Evolutionary conservation across 2,329 filamentous ascomycete genomes (phyloP).

Genomic region (Cladorrhinum sp.): DNA sequence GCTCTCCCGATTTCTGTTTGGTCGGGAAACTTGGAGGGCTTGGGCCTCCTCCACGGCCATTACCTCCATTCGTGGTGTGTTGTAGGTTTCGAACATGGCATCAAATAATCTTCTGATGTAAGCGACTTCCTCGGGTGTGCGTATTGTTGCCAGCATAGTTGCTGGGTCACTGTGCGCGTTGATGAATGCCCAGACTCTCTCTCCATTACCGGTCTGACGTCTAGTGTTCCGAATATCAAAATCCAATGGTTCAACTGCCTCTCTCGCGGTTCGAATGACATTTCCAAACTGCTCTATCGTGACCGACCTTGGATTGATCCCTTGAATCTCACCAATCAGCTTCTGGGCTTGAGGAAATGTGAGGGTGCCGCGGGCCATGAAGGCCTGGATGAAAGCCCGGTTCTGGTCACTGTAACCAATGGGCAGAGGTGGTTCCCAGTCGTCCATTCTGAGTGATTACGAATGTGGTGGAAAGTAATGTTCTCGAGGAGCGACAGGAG

Average conservation of each 20-base stretch:
- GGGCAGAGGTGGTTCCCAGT: slow-evolving; percentile 34
- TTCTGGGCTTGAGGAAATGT: slow-evolving; percentile 71
- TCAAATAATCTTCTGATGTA: slow-evolving; percentile 88
- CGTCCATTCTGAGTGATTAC: slow-evolving; percentile 15
- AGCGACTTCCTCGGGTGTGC: slow-evolving; percentile 77
- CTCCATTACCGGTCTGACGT: slow-evolving; percentile 61
- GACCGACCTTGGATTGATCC: slow-evolving; percentile 59
- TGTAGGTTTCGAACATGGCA: slow-evolving; percentile 87
- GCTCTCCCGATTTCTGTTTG: slow-evolving; percentile 39
- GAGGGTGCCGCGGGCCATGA: slow-evolving; percentile 74
- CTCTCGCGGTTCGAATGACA: slow-evolving; percentile 68
- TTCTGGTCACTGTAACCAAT: slow-evolving; percentile 59
- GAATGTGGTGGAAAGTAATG: too few relatives aligned
- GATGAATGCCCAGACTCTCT: slow-evolving; percentile 76
- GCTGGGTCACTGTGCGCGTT: slow-evolving; percentile 83
- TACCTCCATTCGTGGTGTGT: slow-evolving; percentile 74
- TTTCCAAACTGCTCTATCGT: slow-evolving; percentile 64
- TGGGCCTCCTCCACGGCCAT: slow-evolving; percentile 80
- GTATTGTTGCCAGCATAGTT: slow-evolving; percentile 82
- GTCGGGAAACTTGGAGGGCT: slow-evolving; percentile 66
- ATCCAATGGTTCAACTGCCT: slow-evolving; percentile 74
- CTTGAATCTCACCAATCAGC: slow-evolving; percentile 72
- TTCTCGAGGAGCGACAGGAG: background rate
- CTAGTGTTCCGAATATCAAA: slow-evolving; percentile 76
- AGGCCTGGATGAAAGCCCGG: slow-evolving; percentile 85